Base-by-base conservation (phyloP, 2,329 filamentous ascomycete genomes). In the Venturia pyrina region DNA sequence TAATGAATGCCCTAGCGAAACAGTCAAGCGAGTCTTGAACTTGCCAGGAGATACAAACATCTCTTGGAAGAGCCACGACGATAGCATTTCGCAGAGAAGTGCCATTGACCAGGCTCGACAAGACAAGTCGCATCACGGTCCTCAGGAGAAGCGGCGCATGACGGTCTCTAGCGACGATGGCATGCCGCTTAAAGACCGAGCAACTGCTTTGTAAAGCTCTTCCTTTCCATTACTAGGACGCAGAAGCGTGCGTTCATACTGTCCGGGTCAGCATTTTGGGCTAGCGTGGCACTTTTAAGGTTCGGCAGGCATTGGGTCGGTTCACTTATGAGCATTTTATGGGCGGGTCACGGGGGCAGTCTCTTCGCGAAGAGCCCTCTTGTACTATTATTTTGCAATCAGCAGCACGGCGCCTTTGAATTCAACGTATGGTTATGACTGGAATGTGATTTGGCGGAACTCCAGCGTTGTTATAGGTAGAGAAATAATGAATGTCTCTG, bases 61-160 rank as follows among this genome's bases (percentile, higher is more conserved):
- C 67, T 87, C 95, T 71, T 99, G 93, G 86, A 96, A 96, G 80
- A 95, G 89, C 74, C 95, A 99, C 76, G 93, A 97, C 74, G 91
- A 93, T 69, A 96, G 91, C 77, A 97, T 99, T 74, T 89, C 91
- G 70, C 93, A 97, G 79, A 87, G 92, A 70, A 90, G 89, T 40
- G 90, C 90, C 24, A 92, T 96, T 69, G 93, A 97, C 73, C 91
- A 96, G 77, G 90, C 91, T 66, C 89, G 93, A 68, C 91, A 93
- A 71, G 92, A 96, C 73, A 96, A 96, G 78, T 83, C 76, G 56
- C 73, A 75, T 63, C 76, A 77, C 50, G 53, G 28, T 37, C 53
- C 53, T 3, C 53, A 59, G 53, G 78, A 81, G 65, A 81, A 79
- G 73, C 76, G 80, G 65, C 73, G 76, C 56, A 76, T 76, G 69